A percentile compares a stretch with the other conserved stretches of the same genome.
phyloP scores from a whole-genome alignment of 371 early-diverging fungal genomes.

The Zopfochytrium polystomum region DNA sequence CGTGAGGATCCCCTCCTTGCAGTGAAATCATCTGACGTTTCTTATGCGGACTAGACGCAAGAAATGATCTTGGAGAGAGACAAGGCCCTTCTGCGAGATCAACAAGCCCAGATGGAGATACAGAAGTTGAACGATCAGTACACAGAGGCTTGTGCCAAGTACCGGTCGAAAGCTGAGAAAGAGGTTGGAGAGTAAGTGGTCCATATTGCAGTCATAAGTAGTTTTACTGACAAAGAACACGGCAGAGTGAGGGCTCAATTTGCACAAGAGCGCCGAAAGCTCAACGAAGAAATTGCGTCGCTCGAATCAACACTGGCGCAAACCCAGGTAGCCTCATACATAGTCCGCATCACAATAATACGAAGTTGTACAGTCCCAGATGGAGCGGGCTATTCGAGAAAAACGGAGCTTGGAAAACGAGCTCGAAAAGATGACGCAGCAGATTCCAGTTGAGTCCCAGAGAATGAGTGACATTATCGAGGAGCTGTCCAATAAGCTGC shows the following conservation, averaged over 20 bases:
- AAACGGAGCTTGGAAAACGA: conserved; percentile 47
- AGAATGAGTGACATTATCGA: conserved; percentile 39
- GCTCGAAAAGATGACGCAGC: conserved; percentile 43
- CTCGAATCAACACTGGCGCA: conserved; percentile 31
- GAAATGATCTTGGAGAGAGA: too few relatives aligned
- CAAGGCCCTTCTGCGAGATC: too few relatives aligned
- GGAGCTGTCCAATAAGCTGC: conserved; percentile 34
- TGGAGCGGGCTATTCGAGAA: conserved; percentile 48
- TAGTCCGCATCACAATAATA: neutral
- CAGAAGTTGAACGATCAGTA: conserved; percentile 27
- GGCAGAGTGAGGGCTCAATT: conserved; percentile 33
- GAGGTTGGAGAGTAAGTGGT: conserved; percentile 29
- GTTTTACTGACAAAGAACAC: neutral
- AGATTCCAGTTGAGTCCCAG: conserved; percentile 43
- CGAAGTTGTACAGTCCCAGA: conserved; percentile 17
- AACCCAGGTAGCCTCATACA: conserved; percentile 21
- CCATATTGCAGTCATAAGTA: neutral
- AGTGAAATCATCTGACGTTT: too few relatives aligned
- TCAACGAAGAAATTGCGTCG: conserved; percentile 30
- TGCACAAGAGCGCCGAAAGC: conserved; percentile 23
- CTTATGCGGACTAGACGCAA: too few relatives aligned
- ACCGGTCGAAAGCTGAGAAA: conserved; percentile 27
- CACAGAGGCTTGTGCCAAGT: conserved; percentile 26
- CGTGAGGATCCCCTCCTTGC: too few relatives aligned
- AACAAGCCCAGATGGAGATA: conserved; percentile 27